Base-by-base conservation (phyloP, 2,329 filamentous ascomycete species). In the Hypoxylon rubiginosum region DNA sequence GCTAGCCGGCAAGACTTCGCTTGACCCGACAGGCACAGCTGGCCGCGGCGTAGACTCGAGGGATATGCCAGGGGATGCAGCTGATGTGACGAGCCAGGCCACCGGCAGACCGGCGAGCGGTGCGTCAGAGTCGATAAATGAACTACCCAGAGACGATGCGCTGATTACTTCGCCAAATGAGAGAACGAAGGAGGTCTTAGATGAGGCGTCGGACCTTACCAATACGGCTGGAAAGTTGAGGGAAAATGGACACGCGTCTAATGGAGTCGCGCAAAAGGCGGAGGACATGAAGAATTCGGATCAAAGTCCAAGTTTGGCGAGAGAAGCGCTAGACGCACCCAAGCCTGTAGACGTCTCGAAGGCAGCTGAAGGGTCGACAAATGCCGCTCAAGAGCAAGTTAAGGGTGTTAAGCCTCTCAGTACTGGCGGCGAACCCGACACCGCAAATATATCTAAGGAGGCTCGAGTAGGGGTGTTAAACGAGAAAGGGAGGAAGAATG, bases 111-210 rank as follows among this genome's bases (percentile, higher is more conserved):
- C 52, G 21, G 19, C n/a, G 9, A 51, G 24, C 34, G 30, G 34
- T 4, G 24, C 32, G 21, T 32, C 52, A 15, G 32, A 49, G 2
- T 8, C 64, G 4, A 50, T 70, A 2, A 62, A 67, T 10, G 70
- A 71, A 48, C 58, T 72, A 5, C 71, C 72, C 26, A 70, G 60
- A 49, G 70, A 73, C 45, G 66, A 72, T 32, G 53, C 60, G 15
- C 54, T 70, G 7, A 49, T 72, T 9, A 39, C 43, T 26, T 57
- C 66, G 11, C 66, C 72, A n/a, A 69, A 63, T 24, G 60, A 54
- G 3, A 45, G 66, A 54, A 64, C 64, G 2, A 65, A 69, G 21
- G 56, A 69, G 56, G 53, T 45, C 6, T 17, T 62, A 21, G 55
- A 48, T 5, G 39, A 66, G n/a, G 13, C 26, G 5, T 52, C 60